A percentile compares a stretch with the other conserved stretches of the same genome.
Conservation (phyloP, 768 basidiomycete species). For the Amylocystis lapponica region DNA sequence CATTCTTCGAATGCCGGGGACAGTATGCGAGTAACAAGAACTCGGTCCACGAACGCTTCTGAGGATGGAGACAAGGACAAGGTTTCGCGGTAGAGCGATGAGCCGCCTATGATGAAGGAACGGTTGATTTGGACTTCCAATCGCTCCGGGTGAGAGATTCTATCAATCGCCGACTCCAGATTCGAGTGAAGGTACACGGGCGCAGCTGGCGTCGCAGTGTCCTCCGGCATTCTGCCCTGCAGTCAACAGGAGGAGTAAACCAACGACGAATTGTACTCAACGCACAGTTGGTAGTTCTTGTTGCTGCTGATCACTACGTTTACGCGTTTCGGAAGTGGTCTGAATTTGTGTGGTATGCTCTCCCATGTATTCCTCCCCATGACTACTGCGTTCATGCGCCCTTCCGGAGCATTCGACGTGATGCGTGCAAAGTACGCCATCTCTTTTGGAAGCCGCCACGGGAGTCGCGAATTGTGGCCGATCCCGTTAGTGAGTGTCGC, state of each 20-base stretch:
- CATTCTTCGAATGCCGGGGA: constrained; percentile 74
- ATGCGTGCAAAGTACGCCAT: constrained; percentile 90
- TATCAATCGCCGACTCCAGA: constrained; percentile 38
- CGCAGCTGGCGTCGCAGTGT: constrained; percentile 9
- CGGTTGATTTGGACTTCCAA: constrained; percentile 37
- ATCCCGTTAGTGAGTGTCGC: constrained; percentile 87
- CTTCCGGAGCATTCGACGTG: constrained; percentile 55
- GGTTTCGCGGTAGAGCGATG: constrained; percentile 70
- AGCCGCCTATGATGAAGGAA: constrained; percentile 89
- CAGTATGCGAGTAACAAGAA: constrained; percentile 82
- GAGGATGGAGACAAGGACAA: constrained; percentile 37
- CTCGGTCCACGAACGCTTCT: constrained; percentile 56
- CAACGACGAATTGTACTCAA: constrained; percentile 3
- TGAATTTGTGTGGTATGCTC: constrained; percentile 81
- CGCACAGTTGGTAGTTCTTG: constrained; percentile 56
- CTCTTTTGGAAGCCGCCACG: constrained; percentile 87
- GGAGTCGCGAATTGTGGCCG: constrained; percentile 67
- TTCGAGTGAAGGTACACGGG: constrained; percentile 32
- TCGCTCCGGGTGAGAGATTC: constrained; percentile 19
- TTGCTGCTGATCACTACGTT: constrained; percentile 78
- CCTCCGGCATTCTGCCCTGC: constrained; percentile 6
- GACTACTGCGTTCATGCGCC: constrained; percentile 65
- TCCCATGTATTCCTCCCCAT: constrained; percentile 99
- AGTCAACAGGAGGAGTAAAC: constrained; percentile 1
- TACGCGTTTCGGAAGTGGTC: constrained; percentile 68